Evolutionary conservation across 352 stramenopile genomes (phyloP).

Genomic region (Pythium biforme): DNA sequence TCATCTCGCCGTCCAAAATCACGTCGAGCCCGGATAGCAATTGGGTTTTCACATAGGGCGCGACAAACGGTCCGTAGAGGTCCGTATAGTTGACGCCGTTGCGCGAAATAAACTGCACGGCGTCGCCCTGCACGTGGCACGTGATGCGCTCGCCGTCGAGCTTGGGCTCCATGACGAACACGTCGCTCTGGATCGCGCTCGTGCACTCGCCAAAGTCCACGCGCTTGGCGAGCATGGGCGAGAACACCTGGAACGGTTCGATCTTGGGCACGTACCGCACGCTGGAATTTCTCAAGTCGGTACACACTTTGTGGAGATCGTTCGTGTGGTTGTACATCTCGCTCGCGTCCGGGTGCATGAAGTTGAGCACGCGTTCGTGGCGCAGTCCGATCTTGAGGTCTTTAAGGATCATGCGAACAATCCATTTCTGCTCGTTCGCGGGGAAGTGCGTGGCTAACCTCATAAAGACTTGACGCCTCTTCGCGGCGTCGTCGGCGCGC

Average conservation of each 20-base stretch:
- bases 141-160: constrained; percentile 83
- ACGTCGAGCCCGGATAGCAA: constrained; percentile 56
- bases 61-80: constrained; percentile 58
- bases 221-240: constrained; percentile 83
- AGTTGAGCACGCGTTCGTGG: constrained; percentile 78
- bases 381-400: constrained; percentile 83
- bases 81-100: constrained; percentile 86
- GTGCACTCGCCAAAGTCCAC: constrained; percentile 85
- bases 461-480: constrained; percentile 66
- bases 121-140: constrained; percentile 58
- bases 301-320: constrained; percentile 74
- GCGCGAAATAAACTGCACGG: constrained; percentile 82
- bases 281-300: constrained; percentile 69
- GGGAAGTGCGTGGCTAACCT: constrained; percentile 72
- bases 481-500: constrained; percentile 37
- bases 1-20: constrained; percentile 88
- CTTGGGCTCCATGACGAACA: constrained; percentile 85
- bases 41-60: constrained; percentile 62
- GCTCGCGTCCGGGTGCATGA: constrained; percentile 75
- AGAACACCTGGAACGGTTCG: constrained; percentile 83
- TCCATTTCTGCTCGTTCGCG: constrained; percentile 80
- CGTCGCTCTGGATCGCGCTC: constrained; percentile 57
- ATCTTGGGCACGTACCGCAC: constrained; percentile 81
- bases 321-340: constrained; percentile 91
- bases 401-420: constrained; percentile 82